Conservation (phyloP, 331 rosid species). For the Acacia pycnantha region DNA sequence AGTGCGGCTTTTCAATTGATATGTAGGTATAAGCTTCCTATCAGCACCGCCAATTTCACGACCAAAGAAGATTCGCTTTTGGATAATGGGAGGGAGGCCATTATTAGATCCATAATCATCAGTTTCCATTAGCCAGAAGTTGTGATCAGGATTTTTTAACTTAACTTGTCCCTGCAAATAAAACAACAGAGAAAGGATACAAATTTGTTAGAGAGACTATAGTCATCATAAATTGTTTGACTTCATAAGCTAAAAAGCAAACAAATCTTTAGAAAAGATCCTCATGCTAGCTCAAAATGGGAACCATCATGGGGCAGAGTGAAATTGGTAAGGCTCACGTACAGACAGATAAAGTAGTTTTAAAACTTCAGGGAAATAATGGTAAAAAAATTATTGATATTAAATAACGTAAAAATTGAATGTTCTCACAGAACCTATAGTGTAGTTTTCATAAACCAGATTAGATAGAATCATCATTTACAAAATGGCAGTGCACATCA, state of each 20-base stretch:
- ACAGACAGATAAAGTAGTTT: not conserved
- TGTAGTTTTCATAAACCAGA: not conserved
- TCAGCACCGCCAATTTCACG: slow-evolving; percentile 89
- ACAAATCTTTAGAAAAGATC: not conserved
- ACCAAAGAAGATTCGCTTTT: slow-evolving; percentile 82
- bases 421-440: not conserved
- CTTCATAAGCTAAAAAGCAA: not conserved
- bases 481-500: slow-evolving; percentile 5
- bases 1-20: slow-evolving; percentile 84
- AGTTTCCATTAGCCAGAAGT: slow-evolving; percentile 83
- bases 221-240: slow-evolving; percentile 6
- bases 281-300: slow-evolving; percentile 1
- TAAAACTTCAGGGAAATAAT: not conserved
- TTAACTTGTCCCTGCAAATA: slow-evolving; percentile 75
- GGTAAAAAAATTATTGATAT: not conserved
- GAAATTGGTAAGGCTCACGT: not conserved
- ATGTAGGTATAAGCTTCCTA: slow-evolving; percentile 88
- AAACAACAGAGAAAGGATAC: slow-evolving; percentile 9
- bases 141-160: slow-evolving; percentile 80
- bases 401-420: not conserved
- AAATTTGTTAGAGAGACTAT: slow-evolving; percentile 1
- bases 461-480: not conserved
- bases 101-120: slow-evolving; percentile 76
- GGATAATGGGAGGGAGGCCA: slow-evolving; percentile 83
- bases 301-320: slow-evolving; percentile 11